Percentiles rank a stretch among this genome's conserved stretches.
Conservation (phyloP, 768 basidiomycete genomes). For the Russula ochroleuca region DNA sequence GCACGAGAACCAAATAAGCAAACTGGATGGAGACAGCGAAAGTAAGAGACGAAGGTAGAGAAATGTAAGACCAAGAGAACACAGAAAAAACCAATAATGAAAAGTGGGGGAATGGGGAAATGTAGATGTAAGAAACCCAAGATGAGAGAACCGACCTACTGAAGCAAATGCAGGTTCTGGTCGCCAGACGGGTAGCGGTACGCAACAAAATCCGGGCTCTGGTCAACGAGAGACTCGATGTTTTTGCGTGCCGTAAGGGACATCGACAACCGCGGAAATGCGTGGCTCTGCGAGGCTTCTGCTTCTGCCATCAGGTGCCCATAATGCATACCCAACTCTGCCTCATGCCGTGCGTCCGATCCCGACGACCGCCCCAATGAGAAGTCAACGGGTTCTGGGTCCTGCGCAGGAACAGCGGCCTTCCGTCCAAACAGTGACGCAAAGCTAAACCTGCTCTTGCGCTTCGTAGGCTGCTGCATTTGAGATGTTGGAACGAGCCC, state of each 20-base stretch:
- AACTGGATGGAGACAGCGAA: constrained; percentile 6
- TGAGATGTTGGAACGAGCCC: constrained; percentile 42
- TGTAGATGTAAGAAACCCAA: neutral
- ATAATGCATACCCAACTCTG: constrained; percentile 44
- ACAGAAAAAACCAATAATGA: constrained; percentile 13
- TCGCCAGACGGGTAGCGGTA: constrained; percentile 83
- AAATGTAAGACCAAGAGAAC: constrained; percentile 4
- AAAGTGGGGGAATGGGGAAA: neutral
- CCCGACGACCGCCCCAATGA: constrained; percentile 33
- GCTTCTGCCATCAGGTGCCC: constrained; percentile 50
- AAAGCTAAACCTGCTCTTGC: constrained; percentile 72
- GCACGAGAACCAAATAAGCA: constrained; percentile 30
- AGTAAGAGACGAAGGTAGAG: neutral
- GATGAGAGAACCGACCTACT: constrained; percentile 32
- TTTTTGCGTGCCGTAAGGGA: constrained; percentile 57
- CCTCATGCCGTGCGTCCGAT: constrained; percentile 42
- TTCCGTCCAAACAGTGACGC: constrained; percentile 62
- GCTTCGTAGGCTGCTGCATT: constrained; percentile 41
- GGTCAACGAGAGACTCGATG: constrained; percentile 76
- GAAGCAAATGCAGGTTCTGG: constrained; percentile 60
- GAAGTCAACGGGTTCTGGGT: constrained; percentile 26
- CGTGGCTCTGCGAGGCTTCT: constrained; percentile 36
- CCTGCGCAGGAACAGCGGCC: constrained; percentile 30
- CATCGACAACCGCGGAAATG: constrained; percentile 50
- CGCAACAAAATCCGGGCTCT: constrained; percentile 78